These are phyloP conservation scores for Pulveroboletus sp. DNA, from an alignment of 768 basidiomycete species.

Conservation along the genomic window DNA sequence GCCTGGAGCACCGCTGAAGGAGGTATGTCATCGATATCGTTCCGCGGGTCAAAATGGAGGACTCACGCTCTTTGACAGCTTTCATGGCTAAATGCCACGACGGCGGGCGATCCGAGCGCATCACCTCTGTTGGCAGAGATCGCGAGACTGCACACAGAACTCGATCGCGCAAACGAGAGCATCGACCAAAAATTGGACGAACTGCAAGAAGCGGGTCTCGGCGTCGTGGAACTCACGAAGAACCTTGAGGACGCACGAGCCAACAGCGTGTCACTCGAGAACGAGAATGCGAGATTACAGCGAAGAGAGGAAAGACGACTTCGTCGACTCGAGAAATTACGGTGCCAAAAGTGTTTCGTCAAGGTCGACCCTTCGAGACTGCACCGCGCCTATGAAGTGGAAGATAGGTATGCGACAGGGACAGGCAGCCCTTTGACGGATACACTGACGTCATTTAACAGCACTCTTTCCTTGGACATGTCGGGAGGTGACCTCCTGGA, in stretches of 20 bases:
- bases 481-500: conserved; percentile 44
- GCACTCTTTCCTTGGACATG: conserved; percentile 46
- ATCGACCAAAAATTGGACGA: conserved; percentile 88
- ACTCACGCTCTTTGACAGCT: conserved; percentile 40
- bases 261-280: conserved; percentile 54
- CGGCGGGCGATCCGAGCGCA: conserved; percentile 46
- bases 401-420: conserved; percentile 54
- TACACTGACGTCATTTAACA: conserved; percentile 25
- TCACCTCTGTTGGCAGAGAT: conserved; percentile 72
- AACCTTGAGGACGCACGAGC: conserved; percentile 69
- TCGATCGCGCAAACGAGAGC: conserved; percentile 75
- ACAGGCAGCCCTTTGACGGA: not conserved
- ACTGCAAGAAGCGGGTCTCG: conserved; percentile 76
- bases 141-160: conserved; percentile 64
- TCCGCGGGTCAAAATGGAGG: not conserved
- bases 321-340: conserved; percentile 53
- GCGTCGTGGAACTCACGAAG: conserved; percentile 64
- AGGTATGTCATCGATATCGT: conserved; percentile 45
- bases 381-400: conserved; percentile 39
- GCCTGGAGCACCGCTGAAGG: conserved; percentile 72
- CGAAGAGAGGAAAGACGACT: conserved; percentile 68
- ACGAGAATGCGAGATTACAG: conserved; percentile 60
- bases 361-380: conserved; percentile 52
- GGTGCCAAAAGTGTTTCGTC: conserved; percentile 66
- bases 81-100: conserved; percentile 67